Evolutionary conservation across 179 eudicot genomes (phyloP).

Genomic region (Amaranthus tricolor): DNA sequence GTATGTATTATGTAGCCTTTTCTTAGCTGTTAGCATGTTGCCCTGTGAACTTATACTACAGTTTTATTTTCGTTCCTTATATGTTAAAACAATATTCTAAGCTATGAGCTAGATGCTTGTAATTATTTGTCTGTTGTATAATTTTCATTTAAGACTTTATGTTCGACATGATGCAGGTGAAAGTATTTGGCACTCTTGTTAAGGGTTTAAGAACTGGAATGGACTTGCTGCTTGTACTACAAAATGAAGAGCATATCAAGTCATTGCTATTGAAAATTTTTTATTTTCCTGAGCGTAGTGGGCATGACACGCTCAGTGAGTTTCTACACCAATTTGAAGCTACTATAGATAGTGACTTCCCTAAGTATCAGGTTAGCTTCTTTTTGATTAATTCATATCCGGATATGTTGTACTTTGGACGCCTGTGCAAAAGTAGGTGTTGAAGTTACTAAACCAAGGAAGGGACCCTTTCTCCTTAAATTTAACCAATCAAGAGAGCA

Average conservation of each 20-base stretch:
- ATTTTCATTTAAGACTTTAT: not conserved
- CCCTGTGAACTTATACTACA: not conserved
- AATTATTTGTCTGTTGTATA: not conserved
- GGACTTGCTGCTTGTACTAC: slow-evolving; percentile 55
- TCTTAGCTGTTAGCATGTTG: not conserved
- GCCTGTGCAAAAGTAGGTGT: not conserved
- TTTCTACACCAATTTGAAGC: slow-evolving; percentile 89
- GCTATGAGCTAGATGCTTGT: not conserved
- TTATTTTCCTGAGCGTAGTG: slow-evolving; percentile 62
- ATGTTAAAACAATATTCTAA: not conserved
- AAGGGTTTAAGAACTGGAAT: slow-evolving; percentile 78
- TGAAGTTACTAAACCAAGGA: not conserved
- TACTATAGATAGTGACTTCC: slow-evolving; percentile 90
- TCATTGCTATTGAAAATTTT: slow-evolving; percentile 50
- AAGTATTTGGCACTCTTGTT: slow-evolving; percentile 76
- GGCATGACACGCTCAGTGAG: slow-evolving; percentile 59
- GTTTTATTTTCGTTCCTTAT: not conserved
- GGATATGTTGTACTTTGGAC: not conserved
- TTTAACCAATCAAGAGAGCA: not conserved
- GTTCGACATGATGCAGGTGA: slow-evolving; percentile 55
- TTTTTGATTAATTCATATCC: slow-evolving; percentile 4
- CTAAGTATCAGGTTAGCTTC: slow-evolving; percentile 75
- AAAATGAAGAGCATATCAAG: slow-evolving; percentile 41
- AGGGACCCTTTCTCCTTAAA: not conserved
- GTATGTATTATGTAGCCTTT: not conserved